These are phyloP conservation scores for Entomortierella lignicola DNA, from an alignment of 192 early-diverging fungal genomes.

Conservation along the genomic window DNA sequence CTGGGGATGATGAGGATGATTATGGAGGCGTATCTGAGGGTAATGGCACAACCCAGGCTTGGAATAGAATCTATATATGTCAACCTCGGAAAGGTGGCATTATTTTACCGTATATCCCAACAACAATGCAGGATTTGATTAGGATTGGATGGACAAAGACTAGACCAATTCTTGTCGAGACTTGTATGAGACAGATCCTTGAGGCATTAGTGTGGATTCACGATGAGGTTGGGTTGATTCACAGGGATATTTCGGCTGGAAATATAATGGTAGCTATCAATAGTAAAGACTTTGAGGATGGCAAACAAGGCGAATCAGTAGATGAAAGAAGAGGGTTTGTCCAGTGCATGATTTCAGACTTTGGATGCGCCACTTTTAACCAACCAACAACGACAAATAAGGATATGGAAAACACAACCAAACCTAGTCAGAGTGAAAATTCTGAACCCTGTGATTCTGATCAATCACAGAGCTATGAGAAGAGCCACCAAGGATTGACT, in stretches of 20 bases:
- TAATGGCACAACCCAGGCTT: not conserved
- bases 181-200: conserved; percentile 43
- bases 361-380: conserved; percentile 34
- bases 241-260: conserved; percentile 37
- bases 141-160: conserved; percentile 35
- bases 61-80: conserved; percentile 18
- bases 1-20: not conserved
- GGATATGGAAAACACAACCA: not conserved
- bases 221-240: conserved; percentile 32
- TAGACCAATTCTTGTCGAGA: conserved; percentile 24
- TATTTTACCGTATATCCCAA: conserved; percentile 22
- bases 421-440: too few species aligned
- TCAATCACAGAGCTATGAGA: too few species aligned
- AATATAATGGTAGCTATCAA: conserved; percentile 36
- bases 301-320: not conserved
- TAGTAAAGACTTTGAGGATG: not conserved
- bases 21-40: not conserved
- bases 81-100: conserved; percentile 40
- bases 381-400: not conserved
- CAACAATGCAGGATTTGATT: conserved; percentile 32
- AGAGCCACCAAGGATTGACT: conserved; percentile 18
- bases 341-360: conserved; percentile 48
- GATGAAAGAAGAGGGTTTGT: conserved; percentile 11
- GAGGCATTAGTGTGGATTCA: conserved; percentile 42
- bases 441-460: too few species aligned